These are phyloP conservation scores for Aspergillus piperis DNA, from an alignment of 2,329 filamentous ascomycete genomes.

Conservation along the genomic window DNA sequence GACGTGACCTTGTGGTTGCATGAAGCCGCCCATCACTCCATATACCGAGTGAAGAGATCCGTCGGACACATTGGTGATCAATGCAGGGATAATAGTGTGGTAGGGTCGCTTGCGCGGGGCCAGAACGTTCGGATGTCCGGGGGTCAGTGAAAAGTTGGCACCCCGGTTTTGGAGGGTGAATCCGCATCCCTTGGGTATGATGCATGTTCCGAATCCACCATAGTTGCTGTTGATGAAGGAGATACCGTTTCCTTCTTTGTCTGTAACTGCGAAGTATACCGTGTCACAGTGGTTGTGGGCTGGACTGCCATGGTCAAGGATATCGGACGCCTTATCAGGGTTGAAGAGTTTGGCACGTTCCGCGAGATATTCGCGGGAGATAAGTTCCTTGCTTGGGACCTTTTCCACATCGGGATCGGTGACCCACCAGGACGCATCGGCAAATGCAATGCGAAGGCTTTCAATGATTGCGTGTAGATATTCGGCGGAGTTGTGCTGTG, in stretches of 20 bases:
- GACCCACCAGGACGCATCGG: slow-evolving; percentile 87
- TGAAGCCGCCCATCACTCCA: slow-evolving; percentile 97
- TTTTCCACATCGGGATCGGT: slow-evolving; percentile 73
- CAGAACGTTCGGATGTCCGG: slow-evolving; percentile 75
- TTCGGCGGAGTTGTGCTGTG: slow-evolving; percentile 77
- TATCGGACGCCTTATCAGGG: slow-evolving; percentile 52
- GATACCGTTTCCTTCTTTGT: slow-evolving; percentile 81
- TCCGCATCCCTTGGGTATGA: slow-evolving; percentile 81
- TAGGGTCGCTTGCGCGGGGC: slow-evolving; percentile 86
- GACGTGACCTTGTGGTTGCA: slow-evolving; percentile 96
- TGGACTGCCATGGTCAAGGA: slow-evolving; percentile 73
- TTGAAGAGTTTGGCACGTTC: slow-evolving; percentile 66
- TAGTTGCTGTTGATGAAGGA: slow-evolving; percentile 98
- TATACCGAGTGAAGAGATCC: slow-evolving; percentile 79
- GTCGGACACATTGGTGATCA: slow-evolving; percentile 77
- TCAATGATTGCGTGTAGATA: slow-evolving; percentile 89
- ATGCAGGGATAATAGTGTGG: slow-evolving; percentile 94
- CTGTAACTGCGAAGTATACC: slow-evolving; percentile 87
- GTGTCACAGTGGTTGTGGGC: slow-evolving; percentile 87
- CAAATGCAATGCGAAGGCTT: slow-evolving; percentile 82
- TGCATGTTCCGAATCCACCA: slow-evolving; percentile 78
- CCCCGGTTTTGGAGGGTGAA: slow-evolving; percentile 95
- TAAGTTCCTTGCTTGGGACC: slow-evolving; percentile 69
- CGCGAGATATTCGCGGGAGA: slow-evolving; percentile 73
- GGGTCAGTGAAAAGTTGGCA: slow-evolving; percentile 73